These are phyloP conservation scores for Triticum turgidum DNA, from an alignment of 176 grass and related monocot genomes.

Conservation along the genomic window DNA sequence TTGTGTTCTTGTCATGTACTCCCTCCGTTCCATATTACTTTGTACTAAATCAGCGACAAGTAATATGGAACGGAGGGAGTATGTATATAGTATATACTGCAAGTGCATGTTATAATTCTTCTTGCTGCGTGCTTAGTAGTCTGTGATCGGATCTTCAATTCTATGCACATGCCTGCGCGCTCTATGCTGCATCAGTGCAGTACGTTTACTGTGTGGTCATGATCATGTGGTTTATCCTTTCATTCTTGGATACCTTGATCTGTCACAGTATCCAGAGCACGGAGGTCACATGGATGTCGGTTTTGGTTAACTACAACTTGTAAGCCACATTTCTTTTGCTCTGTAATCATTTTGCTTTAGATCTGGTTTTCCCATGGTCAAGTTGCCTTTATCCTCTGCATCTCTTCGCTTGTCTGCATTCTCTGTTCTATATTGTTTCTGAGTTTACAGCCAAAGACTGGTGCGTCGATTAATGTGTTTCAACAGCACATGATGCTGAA, in stretches of 20 bases:
- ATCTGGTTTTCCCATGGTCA: background rate
- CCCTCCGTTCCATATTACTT: no score
- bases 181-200: background rate
- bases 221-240: conserved; percentile 9
- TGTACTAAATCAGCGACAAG: no score
- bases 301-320: background rate
- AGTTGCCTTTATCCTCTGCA: background rate
- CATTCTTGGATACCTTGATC: conserved; percentile 1
- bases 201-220: background rate
- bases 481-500: background rate
- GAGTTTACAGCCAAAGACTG: background rate
- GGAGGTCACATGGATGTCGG: background rate
- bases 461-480: conserved; percentile 1
- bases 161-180: background rate
- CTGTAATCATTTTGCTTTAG: background rate
- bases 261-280: background rate
- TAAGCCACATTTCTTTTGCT: background rate
- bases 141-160: background rate
- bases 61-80: no score
- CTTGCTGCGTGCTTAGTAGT: background rate
- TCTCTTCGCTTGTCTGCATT: background rate
- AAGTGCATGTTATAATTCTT: background rate
- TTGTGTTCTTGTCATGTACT: background rate
- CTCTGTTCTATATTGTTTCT: background rate
- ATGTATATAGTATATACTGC: no score